Evolutionary conservation across 306 rosid genomes (phyloP).

Genomic region (Lablab purpureus): DNA sequence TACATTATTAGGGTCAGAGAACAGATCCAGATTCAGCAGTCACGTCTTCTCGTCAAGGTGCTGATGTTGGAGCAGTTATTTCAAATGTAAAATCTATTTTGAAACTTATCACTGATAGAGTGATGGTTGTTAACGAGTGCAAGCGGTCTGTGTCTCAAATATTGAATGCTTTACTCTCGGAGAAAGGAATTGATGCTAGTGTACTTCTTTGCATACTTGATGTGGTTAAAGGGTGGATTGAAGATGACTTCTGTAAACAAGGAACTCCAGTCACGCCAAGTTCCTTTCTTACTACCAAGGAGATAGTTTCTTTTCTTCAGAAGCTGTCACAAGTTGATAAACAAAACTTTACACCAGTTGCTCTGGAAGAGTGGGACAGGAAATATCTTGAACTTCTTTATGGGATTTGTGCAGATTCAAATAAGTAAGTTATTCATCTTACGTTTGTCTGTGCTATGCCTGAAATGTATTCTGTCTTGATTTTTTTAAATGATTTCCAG

Average conservation of each 20-base stretch:
- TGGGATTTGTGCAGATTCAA: conserved; percentile 87
- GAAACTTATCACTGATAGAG: conserved; percentile 91
- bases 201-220: conserved; percentile 97
- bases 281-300: conserved; percentile 84
- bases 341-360: conserved; percentile 69
- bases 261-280: conserved; percentile 71
- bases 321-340: conserved; percentile 95
- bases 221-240: conserved; percentile 97
- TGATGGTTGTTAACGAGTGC: conserved; percentile 89
- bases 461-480: conserved; percentile 36
- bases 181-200: conserved; percentile 93
- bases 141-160: conserved; percentile 86
- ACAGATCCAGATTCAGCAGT: conserved; percentile 91
- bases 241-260: conserved; percentile 81
- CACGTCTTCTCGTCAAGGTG: conserved; percentile 87
- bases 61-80: conserved; percentile 84
- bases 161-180: conserved; percentile 86
- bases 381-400: conserved; percentile 90
- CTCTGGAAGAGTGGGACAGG: conserved; percentile 88
- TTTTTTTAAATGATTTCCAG: conserved; percentile 56
- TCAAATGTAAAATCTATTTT: conserved; percentile 85
- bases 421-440: conserved; percentile 67
- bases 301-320: conserved; percentile 91
- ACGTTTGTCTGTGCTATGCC: conserved; percentile 24
- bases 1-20: conserved; percentile 74